Percentiles rank a stretch among this genome's conserved stretches.
phyloP scores from a whole-genome alignment of 176 grass and related monocot genomes.

The Thalia dealbata region DNA sequence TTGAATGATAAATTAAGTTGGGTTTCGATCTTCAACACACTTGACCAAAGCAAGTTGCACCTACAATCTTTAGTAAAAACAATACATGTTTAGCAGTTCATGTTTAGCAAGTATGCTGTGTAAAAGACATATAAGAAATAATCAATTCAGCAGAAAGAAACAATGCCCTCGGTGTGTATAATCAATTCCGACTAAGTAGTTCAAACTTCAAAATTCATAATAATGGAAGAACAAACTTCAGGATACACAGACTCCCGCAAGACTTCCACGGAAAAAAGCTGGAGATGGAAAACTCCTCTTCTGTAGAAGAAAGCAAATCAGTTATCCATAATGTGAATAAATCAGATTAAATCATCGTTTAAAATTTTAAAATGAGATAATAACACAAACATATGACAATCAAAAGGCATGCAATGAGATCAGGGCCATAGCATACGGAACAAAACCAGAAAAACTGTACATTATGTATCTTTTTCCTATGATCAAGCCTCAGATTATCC shows the following conservation, averaged over 20 bases:
- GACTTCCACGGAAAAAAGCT: slow-evolving; percentile 72
- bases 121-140: too few species aligned
- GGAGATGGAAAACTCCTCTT: slow-evolving; percentile 59
- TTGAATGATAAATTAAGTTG: background rate
- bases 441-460: too few species aligned
- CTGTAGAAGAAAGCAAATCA: slow-evolving; percentile 34
- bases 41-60: too few species aligned
- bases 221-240: slow-evolving; percentile 16
- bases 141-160: too few species aligned
- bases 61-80: too few species aligned
- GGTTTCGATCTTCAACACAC: too few species aligned
- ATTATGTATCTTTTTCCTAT: too few species aligned
- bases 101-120: too few species aligned
- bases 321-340: background rate
- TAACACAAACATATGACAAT: background rate
- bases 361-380: background rate
- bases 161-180: background rate
- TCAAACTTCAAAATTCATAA: background rate
- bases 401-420: too few species aligned
- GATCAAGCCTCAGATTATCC: too few species aligned
- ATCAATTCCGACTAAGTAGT: background rate
- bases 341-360: background rate
- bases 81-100: too few species aligned
- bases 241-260: slow-evolving; percentile 85
- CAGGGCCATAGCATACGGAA: too few species aligned